Evolutionary conservation across 768 basidiomycete genomes (phyloP), one percentile per base, ranked within the genome.

Genomic region (Lactarius akahatsu): DNA sequence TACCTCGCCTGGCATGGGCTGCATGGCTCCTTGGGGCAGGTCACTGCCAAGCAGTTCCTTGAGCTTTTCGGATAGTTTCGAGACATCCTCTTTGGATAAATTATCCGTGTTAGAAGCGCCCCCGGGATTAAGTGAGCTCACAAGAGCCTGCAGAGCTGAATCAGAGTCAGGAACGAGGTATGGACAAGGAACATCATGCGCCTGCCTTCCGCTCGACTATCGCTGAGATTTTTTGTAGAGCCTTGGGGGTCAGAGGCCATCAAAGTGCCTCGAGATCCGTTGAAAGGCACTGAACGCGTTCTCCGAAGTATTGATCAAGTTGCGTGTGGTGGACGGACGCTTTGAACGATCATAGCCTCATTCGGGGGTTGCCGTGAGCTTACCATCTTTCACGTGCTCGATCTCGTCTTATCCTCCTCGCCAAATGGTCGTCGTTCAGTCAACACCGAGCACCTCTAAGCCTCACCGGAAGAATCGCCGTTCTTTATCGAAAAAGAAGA

Each of bases 1-100:
- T 79, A 90, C 90, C 84, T 90, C 85, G 80, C 83, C 85, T 76
- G 80, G 80, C 75, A 83, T 82, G 62, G 78, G 78, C 59, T 67
- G 76, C 59, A 78, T 77, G 9, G 75, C 70, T 18, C 43, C 69
- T 23, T 74, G 68, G 3, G 61, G 40, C 16, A 34, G 30, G 57
- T 59, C 78, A 57, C 80, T 79, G 16, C 82, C 85, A 26, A 88
- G 77, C 20, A 92, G 73, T 69, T 90, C 81, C 20, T 77, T 79
- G 15, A 92, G 77, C 73, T 83, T 88, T 63, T 85, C 80, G 3
- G 88, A 85, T 28, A 92, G 73, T 66, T 77, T 82, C 65, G 78
- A 76, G 26, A 86, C 74, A 61, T 83, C 83, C 58, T 86, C 84
- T 57, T 80, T 73, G 23, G 81, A 78, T 45, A 83, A 65, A 36